Conservation (phyloP, 1,284 basidiomycete species). For the Cutaneotrichosporon daszewskae region DNA sequence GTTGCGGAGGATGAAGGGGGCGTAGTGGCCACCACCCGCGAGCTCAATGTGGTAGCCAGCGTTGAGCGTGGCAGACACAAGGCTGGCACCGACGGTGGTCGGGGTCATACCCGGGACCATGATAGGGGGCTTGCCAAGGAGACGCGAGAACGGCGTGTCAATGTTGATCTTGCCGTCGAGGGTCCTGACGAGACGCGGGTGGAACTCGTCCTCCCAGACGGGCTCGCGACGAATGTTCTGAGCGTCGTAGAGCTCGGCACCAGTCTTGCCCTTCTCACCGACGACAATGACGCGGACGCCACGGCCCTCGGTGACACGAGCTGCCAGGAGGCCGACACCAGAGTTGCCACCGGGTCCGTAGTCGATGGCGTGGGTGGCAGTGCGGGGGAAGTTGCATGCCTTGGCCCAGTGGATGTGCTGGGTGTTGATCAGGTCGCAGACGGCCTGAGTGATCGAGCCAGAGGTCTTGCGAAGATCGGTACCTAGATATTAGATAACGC, state of each 20-base stretch:
- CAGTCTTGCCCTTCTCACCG: slow-evolving; percentile 78
- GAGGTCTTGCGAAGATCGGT: slow-evolving; percentile 66
- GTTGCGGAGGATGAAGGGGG: slow-evolving; percentile 72
- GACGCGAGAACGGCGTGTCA: slow-evolving; percentile 92
- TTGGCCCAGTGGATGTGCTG: slow-evolving; percentile 86
- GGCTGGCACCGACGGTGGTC: slow-evolving; percentile 83
- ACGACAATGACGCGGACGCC: slow-evolving; percentile 83
- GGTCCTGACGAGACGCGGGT: slow-evolving; percentile 79
- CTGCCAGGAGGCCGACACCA: slow-evolving; percentile 86
- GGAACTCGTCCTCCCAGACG: slow-evolving; percentile 86
- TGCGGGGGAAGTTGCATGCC: slow-evolving; percentile 79
- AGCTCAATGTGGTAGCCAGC: slow-evolving; percentile 96
- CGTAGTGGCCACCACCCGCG: slow-evolving; percentile 97
- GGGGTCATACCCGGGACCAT: slow-evolving; percentile 99
- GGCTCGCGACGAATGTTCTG: slow-evolving; percentile 67
- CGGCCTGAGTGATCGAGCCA: slow-evolving; percentile 67
- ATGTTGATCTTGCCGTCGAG: slow-evolving; percentile 84
- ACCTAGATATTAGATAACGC: slow-evolving; percentile 53
- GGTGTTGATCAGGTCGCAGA: slow-evolving; percentile 90
- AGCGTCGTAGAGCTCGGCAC: slow-evolving; percentile 74
- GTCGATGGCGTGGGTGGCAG: slow-evolving; percentile 89
- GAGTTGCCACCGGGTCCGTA: slow-evolving; percentile 92
- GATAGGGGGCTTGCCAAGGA: slow-evolving; percentile 90
- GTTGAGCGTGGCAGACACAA: slow-evolving; percentile 83
- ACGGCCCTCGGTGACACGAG: slow-evolving; percentile 84